A percentile compares a stretch with the other conserved stretches of the same genome.
Conservation (phyloP, 1,284 basidiomycete genomes). For the Ganoderma resinaceum region DNA sequence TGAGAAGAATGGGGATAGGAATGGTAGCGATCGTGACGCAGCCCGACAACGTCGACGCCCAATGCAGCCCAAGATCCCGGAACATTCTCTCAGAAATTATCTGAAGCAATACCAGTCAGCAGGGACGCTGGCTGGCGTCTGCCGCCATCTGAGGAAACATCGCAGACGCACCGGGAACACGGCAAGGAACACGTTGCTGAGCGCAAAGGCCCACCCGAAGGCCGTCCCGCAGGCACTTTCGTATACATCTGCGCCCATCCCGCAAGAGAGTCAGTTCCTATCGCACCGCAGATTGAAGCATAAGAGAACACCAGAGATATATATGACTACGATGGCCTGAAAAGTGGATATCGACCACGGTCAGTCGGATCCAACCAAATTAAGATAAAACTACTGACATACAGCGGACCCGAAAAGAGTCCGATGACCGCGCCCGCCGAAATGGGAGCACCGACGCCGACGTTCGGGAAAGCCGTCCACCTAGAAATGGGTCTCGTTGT, state of each 20-base stretch:
- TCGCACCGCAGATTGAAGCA: neutral
- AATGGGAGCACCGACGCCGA: slow-evolving; percentile 18
- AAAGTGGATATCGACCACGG: no score
- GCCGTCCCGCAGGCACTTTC: neutral
- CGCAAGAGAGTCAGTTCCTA: neutral
- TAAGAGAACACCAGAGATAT: slow-evolving; percentile 19
- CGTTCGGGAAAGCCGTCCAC: slow-evolving; percentile 22
- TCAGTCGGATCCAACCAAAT: neutral
- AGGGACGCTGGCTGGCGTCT: neutral
- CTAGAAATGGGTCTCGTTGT: neutral
- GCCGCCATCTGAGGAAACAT: no score
- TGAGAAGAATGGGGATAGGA: slow-evolving; percentile 19
- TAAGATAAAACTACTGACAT: slow-evolving; percentile 15
- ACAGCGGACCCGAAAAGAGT: slow-evolving; percentile 14
- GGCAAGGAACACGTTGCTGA: slow-evolving; percentile 2
- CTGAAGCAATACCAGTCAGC: neutral
- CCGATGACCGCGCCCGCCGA: slow-evolving; percentile 15
- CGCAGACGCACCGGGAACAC: neutral
- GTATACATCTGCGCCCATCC: slow-evolving; percentile 9
- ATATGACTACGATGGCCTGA: slow-evolving; percentile 21
- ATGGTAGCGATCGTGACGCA: slow-evolving; percentile 17
- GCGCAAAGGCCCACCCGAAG: neutral
- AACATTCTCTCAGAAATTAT: slow-evolving; percentile 17
- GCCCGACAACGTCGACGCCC: slow-evolving; percentile 21
- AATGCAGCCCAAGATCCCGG: slow-evolving; percentile 5